Base-by-base conservation (phyloP, 306 rosid species). In the Citrullus amarus region DNA sequence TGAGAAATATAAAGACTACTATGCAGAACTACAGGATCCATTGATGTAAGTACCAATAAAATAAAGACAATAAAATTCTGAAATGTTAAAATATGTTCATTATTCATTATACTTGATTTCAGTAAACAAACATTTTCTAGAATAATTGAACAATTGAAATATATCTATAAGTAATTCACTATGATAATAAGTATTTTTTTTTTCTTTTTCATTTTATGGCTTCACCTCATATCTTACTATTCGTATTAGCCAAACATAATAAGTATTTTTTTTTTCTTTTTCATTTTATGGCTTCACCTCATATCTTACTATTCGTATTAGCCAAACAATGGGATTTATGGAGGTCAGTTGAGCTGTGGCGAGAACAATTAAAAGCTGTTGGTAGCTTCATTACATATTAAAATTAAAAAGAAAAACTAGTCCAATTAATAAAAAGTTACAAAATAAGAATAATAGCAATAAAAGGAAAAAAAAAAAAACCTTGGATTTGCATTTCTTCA, bases 401-500 rank as follows among this genome's bases (percentile, higher is more conserved):
- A 22, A 70, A 22, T 12, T 20, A 22, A 22, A 25, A 46, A 70
- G 14, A 10, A 41, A 8, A 70, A 70, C 53, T n/a, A 17, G 75
- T 30, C 25, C 53, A 17, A 9, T 65, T 65, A 17, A 10, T 43
- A 28, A 41, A 67, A 68, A 17, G 54, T n/a, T 65, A 32, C 32
- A 28, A 30, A 12, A 58, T 6, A 28, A 25, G 8, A 28, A 60
- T 6, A 25, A 60, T 17, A 34, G 43, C n/a, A 67, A 79, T 4
- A 48, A 50, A 57, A 62, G 44, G 69, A 78, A 62, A 70, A 22
- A 68, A 56, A 70, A 22, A 68, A 56, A 3, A 36, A 93, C 98
- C 98, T 92, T 92, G 85, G 88, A 77, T 76, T 90, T 92, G 90
- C 86, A 86, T 86, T 78, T 88, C 87, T 89, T 91, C 77, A 82